A percentile compares a stretch with the other conserved stretches of the same genome.
Conservation (phyloP, 495 filamentous ascomycete genomes). For the Poronia punctata region DNA sequence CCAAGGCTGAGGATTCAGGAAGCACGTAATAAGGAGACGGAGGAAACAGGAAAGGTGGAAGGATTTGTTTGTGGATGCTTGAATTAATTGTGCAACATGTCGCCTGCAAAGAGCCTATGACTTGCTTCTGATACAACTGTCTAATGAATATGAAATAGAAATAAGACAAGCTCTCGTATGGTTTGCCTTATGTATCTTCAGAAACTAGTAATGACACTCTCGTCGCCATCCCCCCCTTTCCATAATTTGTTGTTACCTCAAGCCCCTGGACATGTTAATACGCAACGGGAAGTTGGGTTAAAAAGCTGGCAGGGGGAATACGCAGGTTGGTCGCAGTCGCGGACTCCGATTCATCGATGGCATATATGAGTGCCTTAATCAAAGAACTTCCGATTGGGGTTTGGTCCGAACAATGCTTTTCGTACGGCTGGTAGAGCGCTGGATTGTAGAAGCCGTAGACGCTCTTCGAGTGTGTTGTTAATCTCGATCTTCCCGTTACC, state of each 20-base stretch:
- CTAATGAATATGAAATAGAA: constrained; percentile 13
- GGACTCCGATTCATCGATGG: too few relatives aligned
- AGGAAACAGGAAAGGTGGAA: neutral
- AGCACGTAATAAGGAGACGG: neutral
- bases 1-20: too few relatives aligned
- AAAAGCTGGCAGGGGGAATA: too few relatives aligned
- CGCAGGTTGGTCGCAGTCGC: too few relatives aligned
- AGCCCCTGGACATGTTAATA: too few relatives aligned
- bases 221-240: too few relatives aligned
- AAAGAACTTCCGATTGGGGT: constrained; percentile 87
- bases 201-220: too few relatives aligned
- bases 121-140: constrained; percentile 9
- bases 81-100: constrained; percentile 9
- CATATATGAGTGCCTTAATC: constrained; percentile 59
- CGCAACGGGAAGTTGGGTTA: too few relatives aligned
- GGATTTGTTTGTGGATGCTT: neutral
- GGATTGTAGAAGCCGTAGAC: constrained; percentile 74
- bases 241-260: too few relatives aligned
- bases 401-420: constrained; percentile 80
- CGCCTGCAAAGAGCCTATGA: constrained; percentile 4
- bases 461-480: constrained; percentile 94
- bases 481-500: constrained; percentile 92
- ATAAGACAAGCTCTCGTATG: constrained; percentile 6
- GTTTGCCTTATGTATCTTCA: too few relatives aligned
- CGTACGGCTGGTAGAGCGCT: constrained; percentile 81